phyloP scores from a whole-genome alignment of 2,329 filamentous ascomycete species.

The Cladosporium sp. region DNA sequence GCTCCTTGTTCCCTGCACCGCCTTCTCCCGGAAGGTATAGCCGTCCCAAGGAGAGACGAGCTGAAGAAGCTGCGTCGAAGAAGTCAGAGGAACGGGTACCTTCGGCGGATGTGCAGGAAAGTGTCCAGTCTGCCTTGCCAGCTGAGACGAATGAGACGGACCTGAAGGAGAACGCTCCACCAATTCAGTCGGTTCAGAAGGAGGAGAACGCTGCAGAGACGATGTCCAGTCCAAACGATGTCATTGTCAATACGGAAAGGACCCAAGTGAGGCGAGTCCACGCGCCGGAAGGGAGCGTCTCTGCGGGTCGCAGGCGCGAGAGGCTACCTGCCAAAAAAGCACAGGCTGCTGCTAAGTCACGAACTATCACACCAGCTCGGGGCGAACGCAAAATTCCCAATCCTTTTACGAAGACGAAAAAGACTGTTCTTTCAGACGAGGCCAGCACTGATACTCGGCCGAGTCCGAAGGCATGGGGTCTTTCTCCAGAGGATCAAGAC shows the following conservation, averaged over 20 bases:
- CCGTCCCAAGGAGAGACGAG: conserved; percentile 22
- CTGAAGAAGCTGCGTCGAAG: not conserved
- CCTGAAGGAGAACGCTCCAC: not conserved
- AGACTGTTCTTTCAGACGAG: not conserved
- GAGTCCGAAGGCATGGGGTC: conserved; percentile 22
- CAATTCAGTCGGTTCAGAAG: not conserved
- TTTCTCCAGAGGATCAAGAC: conserved; percentile 15
- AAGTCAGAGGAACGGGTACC: not conserved
- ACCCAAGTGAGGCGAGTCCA: not conserved
- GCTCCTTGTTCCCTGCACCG: conserved; percentile 28
- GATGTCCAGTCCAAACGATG: not conserved
- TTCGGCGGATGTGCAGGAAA: not conserved
- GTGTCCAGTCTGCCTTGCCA: not conserved
- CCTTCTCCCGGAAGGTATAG: conserved; percentile 30
- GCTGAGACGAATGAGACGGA: not conserved
- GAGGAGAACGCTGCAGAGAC: not conserved
- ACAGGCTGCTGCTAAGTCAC: not conserved
- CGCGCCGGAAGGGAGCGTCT: not conserved
- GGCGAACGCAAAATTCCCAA: not conserved
- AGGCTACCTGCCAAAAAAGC: not conserved
- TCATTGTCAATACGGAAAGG: not conserved
- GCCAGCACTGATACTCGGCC: not conserved
- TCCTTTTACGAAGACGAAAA: not conserved
- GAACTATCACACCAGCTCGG: not conserved
- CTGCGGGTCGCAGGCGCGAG: not conserved